Evolutionary conservation across 1,139 yeast genomes (phyloP), one percentile per base, ranked within the genome.

Genomic region (Maudiozyma humilis): DNA sequence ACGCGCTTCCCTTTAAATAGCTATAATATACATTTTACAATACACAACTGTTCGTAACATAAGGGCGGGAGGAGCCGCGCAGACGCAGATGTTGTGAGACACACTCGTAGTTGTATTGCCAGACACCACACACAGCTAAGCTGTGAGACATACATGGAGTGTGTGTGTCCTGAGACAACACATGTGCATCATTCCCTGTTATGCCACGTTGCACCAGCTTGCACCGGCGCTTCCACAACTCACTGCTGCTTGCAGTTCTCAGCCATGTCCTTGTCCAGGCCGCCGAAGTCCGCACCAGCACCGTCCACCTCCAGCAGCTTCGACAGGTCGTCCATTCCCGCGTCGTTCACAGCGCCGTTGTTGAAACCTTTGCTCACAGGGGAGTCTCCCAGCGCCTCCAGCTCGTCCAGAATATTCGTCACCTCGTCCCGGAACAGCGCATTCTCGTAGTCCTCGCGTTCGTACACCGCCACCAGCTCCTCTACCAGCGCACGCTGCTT

Each of bases 311-410:
- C 56, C 23, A 58, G 46, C 48, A 59, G 38, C 34, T 54, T 56
- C 14, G 53, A 43, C 6, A 58, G 34, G 13, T 55, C 54, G 19
- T 55, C 42, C n/a, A 53, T 49, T 14, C 51, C 52, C 23, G 45
- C 43, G 45, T 72, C 76, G 40, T 65, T 68, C 37, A 63, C 69
- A 42, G 66, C 66, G 44, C 94, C 23, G 33, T 37, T 47, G 44
- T 47, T 51, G 38, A 53, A 49, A 17, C 59, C 54, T 38, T 56
- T 57, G 40, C 53, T 52, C 16, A 75, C 65, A 3, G 98, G 98
- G 0, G 96, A 95, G 56, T 87, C 85, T 0, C 97, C 96, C 40
- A 86, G 69, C 44, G 82, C 89, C 55, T 84, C 88, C 63, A 85
- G 76, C 13, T 74, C 69, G 51, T 85, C 93, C 54, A 88, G 67